These are phyloP conservation scores for Aspergillus neotritici DNA, from an alignment of 2,329 filamentous ascomycete genomes.

Conservation along the genomic window DNA sequence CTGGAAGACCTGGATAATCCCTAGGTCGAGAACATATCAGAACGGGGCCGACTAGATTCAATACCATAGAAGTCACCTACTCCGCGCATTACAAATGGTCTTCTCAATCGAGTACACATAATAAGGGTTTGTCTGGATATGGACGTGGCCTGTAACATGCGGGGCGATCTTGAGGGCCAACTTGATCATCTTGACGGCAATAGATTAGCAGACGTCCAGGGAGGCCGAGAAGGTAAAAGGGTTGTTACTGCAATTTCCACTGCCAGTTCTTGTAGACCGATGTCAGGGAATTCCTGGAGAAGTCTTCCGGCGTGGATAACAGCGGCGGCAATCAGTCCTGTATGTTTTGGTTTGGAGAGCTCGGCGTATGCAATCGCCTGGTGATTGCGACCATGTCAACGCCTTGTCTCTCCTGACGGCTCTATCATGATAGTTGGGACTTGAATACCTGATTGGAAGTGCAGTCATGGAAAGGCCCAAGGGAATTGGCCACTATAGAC, in stretches of 20 bases:
- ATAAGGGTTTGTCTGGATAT: constrained; percentile 57
- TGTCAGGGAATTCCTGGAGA: constrained; percentile 31
- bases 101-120: constrained; percentile 48
- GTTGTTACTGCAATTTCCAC: constrained; percentile 50
- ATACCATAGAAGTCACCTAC: constrained; percentile 32
- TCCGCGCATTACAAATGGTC: constrained; percentile 48
- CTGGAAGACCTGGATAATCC: constrained; percentile 47
- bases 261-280: constrained; percentile 45
- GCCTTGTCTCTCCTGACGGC: neutral
- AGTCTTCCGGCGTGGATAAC: constrained; percentile 30
- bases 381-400: neutral
- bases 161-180: constrained; percentile 49
- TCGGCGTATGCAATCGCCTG: constrained; percentile 49
- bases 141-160: constrained; percentile 48
- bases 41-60: neutral
- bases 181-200: constrained; percentile 47
- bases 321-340: constrained; percentile 17
- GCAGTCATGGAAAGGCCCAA: constrained; percentile 49
- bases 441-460: constrained; percentile 49
- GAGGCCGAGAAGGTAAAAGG: neutral
- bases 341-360: constrained; percentile 40
- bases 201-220: neutral
- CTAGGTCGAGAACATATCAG: constrained; percentile 27
- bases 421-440: neutral
- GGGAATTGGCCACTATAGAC: constrained; percentile 37